Percentiles rank a stretch among this genome's conserved stretches.
Evolutionary conservation across 352 stramenopile species (phyloP).

Genomic region (Blastocystis sp.): DNA sequence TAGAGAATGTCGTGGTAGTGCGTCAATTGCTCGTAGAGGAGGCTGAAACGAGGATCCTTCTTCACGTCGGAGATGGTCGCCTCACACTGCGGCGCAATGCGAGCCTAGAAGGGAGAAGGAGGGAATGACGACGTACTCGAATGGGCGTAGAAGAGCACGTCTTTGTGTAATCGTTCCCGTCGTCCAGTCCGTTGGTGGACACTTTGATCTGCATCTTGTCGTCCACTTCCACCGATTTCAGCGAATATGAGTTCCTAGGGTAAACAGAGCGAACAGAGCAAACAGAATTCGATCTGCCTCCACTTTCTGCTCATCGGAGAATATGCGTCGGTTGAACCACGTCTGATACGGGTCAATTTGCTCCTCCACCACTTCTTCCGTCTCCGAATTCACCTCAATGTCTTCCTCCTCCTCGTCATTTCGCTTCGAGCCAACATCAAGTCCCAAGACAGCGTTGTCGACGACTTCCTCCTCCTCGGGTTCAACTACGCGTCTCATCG

Average conservation of each 20-base stretch:
- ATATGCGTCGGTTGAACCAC: slow-evolving; percentile 21
- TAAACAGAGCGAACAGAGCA: background rate
- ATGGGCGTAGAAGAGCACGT: background rate
- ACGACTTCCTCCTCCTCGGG: background rate
- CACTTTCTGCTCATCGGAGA: slow-evolving; percentile 12
- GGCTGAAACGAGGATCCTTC: background rate
- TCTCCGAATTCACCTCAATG: background rate
- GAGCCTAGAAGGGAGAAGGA: background rate
- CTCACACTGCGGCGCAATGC: background rate
- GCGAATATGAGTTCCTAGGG: background rate
- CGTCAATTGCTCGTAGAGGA: slow-evolving; percentile 32
- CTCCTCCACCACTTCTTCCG: background rate
- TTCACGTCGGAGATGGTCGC: background rate
- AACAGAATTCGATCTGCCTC: slow-evolving; percentile 16
- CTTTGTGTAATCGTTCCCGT: background rate
- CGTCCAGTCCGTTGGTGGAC: slow-evolving; percentile 39
- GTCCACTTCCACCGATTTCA: slow-evolving; percentile 20
- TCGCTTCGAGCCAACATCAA: slow-evolving; percentile 33
- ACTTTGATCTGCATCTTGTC: slow-evolving; percentile 30
- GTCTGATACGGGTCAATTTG: slow-evolving; percentile 39
- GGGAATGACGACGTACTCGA: background rate
- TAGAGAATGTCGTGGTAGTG: slow-evolving; percentile 64
- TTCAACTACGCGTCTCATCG: background rate
- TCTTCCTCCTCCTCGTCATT: slow-evolving; percentile 15
- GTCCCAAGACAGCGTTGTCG: slow-evolving; percentile 1